Evolutionary conservation across 805 yeast species (phyloP).

Genomic region (Tetrapisispora pingtungensis): DNA sequence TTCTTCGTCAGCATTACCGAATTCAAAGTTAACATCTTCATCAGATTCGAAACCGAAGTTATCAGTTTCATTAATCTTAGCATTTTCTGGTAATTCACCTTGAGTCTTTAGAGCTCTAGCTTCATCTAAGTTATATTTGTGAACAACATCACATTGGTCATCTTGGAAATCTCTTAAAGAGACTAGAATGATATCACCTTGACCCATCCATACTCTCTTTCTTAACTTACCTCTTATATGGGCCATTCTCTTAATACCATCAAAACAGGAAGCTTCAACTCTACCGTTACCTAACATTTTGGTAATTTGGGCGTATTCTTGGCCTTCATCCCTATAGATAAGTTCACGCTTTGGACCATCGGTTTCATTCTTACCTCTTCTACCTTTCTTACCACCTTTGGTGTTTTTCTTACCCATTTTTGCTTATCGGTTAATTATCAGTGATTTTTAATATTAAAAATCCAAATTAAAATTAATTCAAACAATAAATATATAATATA

Average conservation of each 20-base stretch:
- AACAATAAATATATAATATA: no score
- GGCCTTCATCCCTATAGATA: slow-evolving; percentile 86
- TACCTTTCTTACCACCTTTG: slow-evolving; percentile 78
- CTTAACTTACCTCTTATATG: slow-evolving; percentile 98
- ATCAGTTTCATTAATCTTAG: slow-evolving; percentile 95
- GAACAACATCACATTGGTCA: slow-evolving; percentile 95
- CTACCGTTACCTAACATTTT: slow-evolving; percentile 98
- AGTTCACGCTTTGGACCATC: slow-evolving; percentile 90
- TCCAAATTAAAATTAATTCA: no score
- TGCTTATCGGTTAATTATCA: background rate
- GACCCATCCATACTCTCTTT: slow-evolving; percentile 99
- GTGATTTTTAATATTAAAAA: no score
- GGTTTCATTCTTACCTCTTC: slow-evolving; percentile 97
- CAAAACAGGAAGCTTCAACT: slow-evolving; percentile 91
- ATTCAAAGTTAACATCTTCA: slow-evolving; percentile 96
- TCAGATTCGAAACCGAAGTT: slow-evolving; percentile 94
- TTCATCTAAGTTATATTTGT: slow-evolving; percentile 93
- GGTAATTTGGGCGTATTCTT: slow-evolving; percentile 96
- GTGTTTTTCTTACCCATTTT: slow-evolving; percentile 32
- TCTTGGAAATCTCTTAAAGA: slow-evolving; percentile 98
- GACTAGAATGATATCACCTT: slow-evolving; percentile 93
- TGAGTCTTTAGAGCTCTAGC: slow-evolving; percentile 91
- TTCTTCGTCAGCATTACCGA: slow-evolving; percentile 83
- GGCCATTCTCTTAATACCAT: slow-evolving; percentile 87
- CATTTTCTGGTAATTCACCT: slow-evolving; percentile 96